These are phyloP conservation scores for Hypholoma fasciculare DNA, from an alignment of 768 basidiomycete species.

Conservation along the genomic window DNA sequence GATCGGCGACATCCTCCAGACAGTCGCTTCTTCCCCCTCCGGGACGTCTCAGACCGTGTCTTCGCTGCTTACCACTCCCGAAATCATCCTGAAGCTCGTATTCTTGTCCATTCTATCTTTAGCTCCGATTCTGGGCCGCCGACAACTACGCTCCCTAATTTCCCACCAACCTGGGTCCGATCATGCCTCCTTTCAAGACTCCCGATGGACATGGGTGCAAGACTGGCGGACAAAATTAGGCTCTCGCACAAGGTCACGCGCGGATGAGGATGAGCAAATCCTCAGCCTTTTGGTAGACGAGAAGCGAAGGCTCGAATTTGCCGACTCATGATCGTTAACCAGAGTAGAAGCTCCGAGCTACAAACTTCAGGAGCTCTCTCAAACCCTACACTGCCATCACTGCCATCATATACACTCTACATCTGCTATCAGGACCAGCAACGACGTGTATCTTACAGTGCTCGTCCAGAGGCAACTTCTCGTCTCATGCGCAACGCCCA, in stretches of 20 bases:
- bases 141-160: constrained; percentile 61
- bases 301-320: constrained; percentile 48
- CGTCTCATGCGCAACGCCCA: not conserved
- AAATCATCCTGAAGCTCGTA: constrained; percentile 80
- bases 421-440: not conserved
- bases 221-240: constrained; percentile 63
- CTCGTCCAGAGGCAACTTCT: not conserved
- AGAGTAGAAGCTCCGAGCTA: not conserved
- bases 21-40: constrained; percentile 71
- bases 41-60: constrained; percentile 79
- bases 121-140: constrained; percentile 81
- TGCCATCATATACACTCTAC: not conserved
- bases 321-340: constrained; percentile 16
- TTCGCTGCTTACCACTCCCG: constrained; percentile 79
- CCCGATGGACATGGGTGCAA: constrained; percentile 64
- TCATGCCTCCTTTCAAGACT: constrained; percentile 24
- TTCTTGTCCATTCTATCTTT: constrained; percentile 83
- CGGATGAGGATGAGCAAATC: constrained; percentile 42
- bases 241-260: constrained; percentile 52
- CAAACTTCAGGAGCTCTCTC: not conserved
- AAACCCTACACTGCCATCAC: not conserved
- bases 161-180: constrained; percentile 25
- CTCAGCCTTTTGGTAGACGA: constrained; percentile 55
- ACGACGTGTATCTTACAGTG: constrained; percentile 2
- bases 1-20: constrained; percentile 88